phyloP scores from a whole-genome alignment of 140 eudicot genomes.

The Ambrosia hybrid region DNA sequence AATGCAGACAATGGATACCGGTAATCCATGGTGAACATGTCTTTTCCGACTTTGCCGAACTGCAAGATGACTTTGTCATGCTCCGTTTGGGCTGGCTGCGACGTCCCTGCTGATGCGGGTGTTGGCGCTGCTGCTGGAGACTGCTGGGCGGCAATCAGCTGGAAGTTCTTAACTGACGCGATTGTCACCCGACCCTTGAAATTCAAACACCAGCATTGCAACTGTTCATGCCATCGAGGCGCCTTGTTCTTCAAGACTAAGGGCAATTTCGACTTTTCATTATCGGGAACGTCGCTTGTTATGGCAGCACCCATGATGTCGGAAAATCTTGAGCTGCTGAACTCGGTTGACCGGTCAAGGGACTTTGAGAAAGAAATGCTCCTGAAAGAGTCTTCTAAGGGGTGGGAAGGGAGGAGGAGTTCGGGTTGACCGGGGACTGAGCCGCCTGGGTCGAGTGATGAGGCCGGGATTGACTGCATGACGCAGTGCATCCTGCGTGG shows the following conservation, averaged over 20 bases:
- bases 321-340: slow-evolving; percentile 70
- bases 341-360: slow-evolving; percentile 71
- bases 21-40: slow-evolving; percentile 90
- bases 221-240: slow-evolving; percentile 70
- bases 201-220: slow-evolving; percentile 92
- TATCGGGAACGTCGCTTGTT: slow-evolving; percentile 40
- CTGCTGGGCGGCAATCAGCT: slow-evolving; percentile 67
- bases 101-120: slow-evolving; percentile 28
- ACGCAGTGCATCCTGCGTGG: slow-evolving; percentile 86
- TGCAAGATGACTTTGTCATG: slow-evolving; percentile 81
- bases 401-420: slow-evolving; percentile 64
- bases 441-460: slow-evolving; percentile 74
- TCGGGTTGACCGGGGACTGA: slow-evolving; percentile 82
- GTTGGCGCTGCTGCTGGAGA: slow-evolving; percentile 31
- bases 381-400: slow-evolving; percentile 77
- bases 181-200: slow-evolving; percentile 83
- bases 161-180: slow-evolving; percentile 85
- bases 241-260: slow-evolving; percentile 81
- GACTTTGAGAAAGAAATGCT: slow-evolving; percentile 81
- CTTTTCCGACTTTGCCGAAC: slow-evolving; percentile 87
- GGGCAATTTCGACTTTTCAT: slow-evolving; percentile 54
- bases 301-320: slow-evolving; percentile 43
- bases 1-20: slow-evolving; percentile 85
- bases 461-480: slow-evolving; percentile 78
- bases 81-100: slow-evolving; percentile 57